Conservation (phyloP, 1,139 yeast genomes). For the Yamadazyma dushanensis region DNA sequence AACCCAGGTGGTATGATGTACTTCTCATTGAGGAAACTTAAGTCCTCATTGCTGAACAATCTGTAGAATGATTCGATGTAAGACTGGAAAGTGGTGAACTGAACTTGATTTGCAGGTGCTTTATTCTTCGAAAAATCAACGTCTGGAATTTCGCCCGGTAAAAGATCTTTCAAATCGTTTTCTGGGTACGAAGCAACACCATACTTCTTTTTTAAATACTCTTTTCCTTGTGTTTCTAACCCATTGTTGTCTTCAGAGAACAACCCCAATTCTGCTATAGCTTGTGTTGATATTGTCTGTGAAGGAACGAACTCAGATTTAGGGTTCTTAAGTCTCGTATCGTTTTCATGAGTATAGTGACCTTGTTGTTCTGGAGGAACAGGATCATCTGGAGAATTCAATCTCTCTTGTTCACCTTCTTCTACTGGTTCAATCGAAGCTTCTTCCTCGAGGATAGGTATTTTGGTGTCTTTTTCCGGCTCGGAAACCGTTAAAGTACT, state of each 20-base stretch:
- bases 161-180: slow-evolving; percentile 65
- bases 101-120: slow-evolving; percentile 86
- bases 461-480: too few relatives aligned
- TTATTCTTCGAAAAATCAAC: slow-evolving; percentile 82
- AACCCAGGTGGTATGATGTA: slow-evolving; percentile 56
- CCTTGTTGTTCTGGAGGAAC: slow-evolving; percentile 50
- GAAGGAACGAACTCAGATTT: slow-evolving; percentile 75
- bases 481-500: too few relatives aligned
- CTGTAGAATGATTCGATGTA: slow-evolving; percentile 86
- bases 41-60: slow-evolving; percentile 74
- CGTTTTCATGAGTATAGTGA: slow-evolving; percentile 49
- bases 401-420: slow-evolving; percentile 12
- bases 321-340: slow-evolving; percentile 67
- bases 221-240: slow-evolving; percentile 62
- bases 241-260: slow-evolving; percentile 62
- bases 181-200: slow-evolving; percentile 92
- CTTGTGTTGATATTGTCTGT: slow-evolving; percentile 70
- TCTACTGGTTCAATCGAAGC: slow-evolving; percentile 10
- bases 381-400: slow-evolving; percentile 31
- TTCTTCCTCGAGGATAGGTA: too few relatives aligned
- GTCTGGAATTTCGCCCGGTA: slow-evolving; percentile 89
- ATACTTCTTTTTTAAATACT: slow-evolving; percentile 70
- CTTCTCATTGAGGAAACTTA: slow-evolving; percentile 67
- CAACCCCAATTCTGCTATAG: slow-evolving; percentile 61
- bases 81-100: slow-evolving; percentile 82